These are phyloP conservation scores for Dothiorella sarmentorum DNA, from an alignment of 2,329 filamentous ascomycete genomes.

Conservation along the genomic window DNA sequence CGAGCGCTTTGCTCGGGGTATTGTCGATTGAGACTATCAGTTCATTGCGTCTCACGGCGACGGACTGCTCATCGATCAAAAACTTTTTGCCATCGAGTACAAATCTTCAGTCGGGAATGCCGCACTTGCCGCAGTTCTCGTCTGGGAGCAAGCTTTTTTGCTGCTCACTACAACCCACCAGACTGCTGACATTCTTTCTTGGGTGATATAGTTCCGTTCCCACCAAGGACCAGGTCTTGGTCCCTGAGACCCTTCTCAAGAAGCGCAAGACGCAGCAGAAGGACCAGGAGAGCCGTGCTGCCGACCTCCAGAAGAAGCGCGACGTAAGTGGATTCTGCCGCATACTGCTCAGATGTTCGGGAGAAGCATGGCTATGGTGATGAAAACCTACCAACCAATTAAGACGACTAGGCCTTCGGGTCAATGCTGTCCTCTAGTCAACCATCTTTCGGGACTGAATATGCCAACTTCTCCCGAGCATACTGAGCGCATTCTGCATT, in stretches of 20 bases:
- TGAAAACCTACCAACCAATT: conserved; percentile 81
- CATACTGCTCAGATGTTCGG: not conserved
- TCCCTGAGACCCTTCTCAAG: conserved; percentile 99
- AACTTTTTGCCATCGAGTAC: conserved; percentile 65
- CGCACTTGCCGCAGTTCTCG: conserved; percentile 90
- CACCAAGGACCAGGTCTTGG: conserved; percentile 90
- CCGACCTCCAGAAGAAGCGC: conserved; percentile 82
- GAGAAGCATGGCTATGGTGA: conserved; percentile 58
- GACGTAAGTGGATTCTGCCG: conserved; percentile 60
- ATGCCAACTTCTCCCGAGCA: conserved; percentile 30
- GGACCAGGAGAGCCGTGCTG: conserved; percentile 83
- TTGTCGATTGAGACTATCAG: conserved; percentile 69
- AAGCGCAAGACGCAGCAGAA: conserved; percentile 99
- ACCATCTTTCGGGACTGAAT: conserved; percentile 99
- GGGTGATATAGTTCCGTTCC: conserved; percentile 70
- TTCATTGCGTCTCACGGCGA: conserved; percentile 22
- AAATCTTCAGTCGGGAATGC: conserved; percentile 82
- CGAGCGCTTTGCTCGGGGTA: conserved; percentile 56
- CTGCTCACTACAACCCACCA: conserved; percentile 52
- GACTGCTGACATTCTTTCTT: conserved; percentile 52
- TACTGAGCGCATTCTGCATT: conserved; percentile 25
- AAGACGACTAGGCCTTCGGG: conserved; percentile 83
- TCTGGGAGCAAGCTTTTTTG: conserved; percentile 63
- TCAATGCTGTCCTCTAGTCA: conserved; percentile 97
- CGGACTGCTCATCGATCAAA: conserved; percentile 71